Evolutionary conservation across 768 basidiomycete species (phyloP).

Genomic region (Boletellus emodensis): DNA sequence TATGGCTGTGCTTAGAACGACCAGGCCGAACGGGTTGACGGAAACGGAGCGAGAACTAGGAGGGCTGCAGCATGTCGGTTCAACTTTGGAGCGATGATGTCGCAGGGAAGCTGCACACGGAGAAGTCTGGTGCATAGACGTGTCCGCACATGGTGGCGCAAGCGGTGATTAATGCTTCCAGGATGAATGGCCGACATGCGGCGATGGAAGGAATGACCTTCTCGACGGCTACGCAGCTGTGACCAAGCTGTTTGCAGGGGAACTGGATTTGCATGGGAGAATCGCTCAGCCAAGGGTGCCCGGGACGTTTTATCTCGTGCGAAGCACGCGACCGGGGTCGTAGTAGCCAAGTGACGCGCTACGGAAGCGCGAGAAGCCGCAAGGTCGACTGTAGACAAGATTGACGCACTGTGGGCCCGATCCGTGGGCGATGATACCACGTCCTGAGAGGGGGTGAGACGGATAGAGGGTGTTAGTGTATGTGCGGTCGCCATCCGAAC

Average conservation of each 20-base stretch:
- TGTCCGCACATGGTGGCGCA: slow-evolving; percentile 26
- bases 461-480: background rate
- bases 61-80: slow-evolving; percentile 10
- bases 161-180: slow-evolving; percentile 29
- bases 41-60: slow-evolving; percentile 13
- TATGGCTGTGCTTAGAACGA: slow-evolving; percentile 2
- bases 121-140: slow-evolving; percentile 19
- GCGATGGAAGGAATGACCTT: slow-evolving; percentile 20
- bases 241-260: slow-evolving; percentile 8
- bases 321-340: slow-evolving; percentile 18
- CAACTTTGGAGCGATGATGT: slow-evolving; percentile 23
- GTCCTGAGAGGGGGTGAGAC: background rate
- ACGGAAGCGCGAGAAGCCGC: slow-evolving; percentile 15
- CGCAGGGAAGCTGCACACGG: slow-evolving; percentile 23
- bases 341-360: slow-evolving; percentile 13
- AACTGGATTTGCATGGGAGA: slow-evolving; percentile 27
- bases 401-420: slow-evolving; percentile 25
- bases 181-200: slow-evolving; percentile 22
- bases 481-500: background rate
- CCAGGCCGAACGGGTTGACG: slow-evolving; percentile 8
- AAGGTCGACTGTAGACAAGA: slow-evolving; percentile 16
- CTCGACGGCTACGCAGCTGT: slow-evolving; percentile 6
- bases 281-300: slow-evolving; percentile 8
- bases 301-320: slow-evolving; percentile 14
- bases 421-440: slow-evolving; percentile 3